These are phyloP conservation scores for Petunia secreta DNA, from an alignment of 257 asterid genomes.

Conservation along the genomic window DNA sequence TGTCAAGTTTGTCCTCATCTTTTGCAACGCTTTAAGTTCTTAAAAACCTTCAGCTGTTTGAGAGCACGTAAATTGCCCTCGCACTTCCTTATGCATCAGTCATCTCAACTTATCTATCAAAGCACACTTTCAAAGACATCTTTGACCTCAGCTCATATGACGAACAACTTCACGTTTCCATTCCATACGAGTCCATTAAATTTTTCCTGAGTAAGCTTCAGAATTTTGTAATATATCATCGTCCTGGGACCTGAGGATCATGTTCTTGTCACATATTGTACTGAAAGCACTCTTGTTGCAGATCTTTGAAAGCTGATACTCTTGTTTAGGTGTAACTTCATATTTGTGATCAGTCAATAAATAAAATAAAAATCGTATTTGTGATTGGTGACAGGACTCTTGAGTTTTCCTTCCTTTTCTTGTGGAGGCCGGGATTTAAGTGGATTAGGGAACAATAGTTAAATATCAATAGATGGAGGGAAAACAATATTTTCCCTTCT, in stretches of 20 bases:
- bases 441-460: background rate
- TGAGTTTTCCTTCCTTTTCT: background rate
- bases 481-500: background rate
- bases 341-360: background rate
- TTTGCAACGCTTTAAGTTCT: background rate
- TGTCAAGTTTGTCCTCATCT: background rate
- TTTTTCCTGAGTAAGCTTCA: background rate
- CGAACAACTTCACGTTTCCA: background rate
- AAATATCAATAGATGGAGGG: background rate
- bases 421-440: background rate
- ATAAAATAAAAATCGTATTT: background rate
- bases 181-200: background rate
- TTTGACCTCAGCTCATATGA: slow-evolving; percentile 1
- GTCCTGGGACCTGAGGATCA: background rate
- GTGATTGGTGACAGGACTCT: slow-evolving; percentile 9
- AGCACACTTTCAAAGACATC: background rate
- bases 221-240: background rate
- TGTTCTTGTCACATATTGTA: background rate
- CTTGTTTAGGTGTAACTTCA: slow-evolving; percentile 13
- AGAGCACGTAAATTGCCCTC: background rate
- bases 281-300: background rate
- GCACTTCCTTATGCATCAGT: background rate
- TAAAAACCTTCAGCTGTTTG: background rate
- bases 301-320: slow-evolving; percentile 7
- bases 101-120: slow-evolving; percentile 5